A percentile compares a stretch with the other conserved stretches of the same genome.
Evolutionary conservation across 1,284 basidiomycete genomes (phyloP).

Genomic region (Microbotryum lychnidis-dioicae): DNA sequence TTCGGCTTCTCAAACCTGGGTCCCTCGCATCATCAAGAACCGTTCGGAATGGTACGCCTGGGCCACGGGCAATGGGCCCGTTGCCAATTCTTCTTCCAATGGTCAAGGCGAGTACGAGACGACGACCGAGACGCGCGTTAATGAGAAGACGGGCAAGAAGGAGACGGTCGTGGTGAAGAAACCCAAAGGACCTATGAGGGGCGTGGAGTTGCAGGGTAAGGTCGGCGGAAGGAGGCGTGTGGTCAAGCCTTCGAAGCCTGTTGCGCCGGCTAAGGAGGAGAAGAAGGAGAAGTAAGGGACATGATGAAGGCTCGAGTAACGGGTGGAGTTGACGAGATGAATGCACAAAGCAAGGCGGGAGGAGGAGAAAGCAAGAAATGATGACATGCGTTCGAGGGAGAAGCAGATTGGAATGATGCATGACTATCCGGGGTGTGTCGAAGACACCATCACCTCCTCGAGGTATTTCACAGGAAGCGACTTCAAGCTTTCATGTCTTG

Average conservation of each 20-base stretch:
- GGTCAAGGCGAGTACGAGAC: conserved; percentile 5
- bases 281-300: conserved; percentile 2
- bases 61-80: neutral
- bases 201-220: conserved; percentile 22
- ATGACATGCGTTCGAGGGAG: no score
- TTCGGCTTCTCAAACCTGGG: conserved; percentile 20
- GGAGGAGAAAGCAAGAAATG: no score
- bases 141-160: conserved; percentile 6
- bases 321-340: no score
- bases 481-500: no score
- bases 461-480: no score
- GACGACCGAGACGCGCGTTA: conserved; percentile 1
- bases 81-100: neutral
- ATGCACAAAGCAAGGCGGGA: no score
- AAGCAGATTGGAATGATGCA: no score
- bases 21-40: conserved; percentile 8
- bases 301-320: no score
- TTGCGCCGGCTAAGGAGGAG: neutral
- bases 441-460: no score
- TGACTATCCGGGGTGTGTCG: no score
- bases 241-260: conserved; percentile 1
- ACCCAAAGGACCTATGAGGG: conserved; percentile 15
- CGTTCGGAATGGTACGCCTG: neutral
- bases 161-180: conserved; percentile 3
- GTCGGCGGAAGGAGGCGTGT: conserved; percentile 25